Evolutionary conservation across 208 protist genomes (phyloP).

Genomic region (Leishmania turanica): DNA sequence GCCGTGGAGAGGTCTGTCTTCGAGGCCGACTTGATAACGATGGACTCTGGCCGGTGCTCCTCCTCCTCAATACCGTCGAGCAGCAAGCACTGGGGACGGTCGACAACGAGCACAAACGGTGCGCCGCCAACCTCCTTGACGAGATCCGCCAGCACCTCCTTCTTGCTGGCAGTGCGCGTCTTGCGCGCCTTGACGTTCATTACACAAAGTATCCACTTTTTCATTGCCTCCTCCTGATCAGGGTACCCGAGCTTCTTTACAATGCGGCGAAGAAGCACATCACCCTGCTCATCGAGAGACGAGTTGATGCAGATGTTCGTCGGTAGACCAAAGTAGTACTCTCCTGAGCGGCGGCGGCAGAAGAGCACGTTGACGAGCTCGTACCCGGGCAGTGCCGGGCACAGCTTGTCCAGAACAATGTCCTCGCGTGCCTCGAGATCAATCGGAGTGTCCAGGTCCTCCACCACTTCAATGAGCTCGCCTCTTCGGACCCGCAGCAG

Average conservation of each 20-base stretch:
- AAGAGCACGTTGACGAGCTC: constrained; percentile 59
- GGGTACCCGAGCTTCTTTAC: constrained; percentile 54
- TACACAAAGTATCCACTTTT: constrained; percentile 55
- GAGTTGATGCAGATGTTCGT: constrained; percentile 56
- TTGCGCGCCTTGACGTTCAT: constrained; percentile 36
- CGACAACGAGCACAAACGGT: constrained; percentile 53
- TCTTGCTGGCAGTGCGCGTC: constrained; percentile 46
- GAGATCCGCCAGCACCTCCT: constrained; percentile 45
- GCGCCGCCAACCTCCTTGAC: constrained; percentile 50
- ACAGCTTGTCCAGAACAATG: constrained; percentile 36
- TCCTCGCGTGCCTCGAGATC: constrained; percentile 5
- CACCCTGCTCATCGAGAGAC: constrained; percentile 45
- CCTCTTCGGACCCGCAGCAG: constrained; percentile 36
- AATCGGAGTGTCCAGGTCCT: constrained; percentile 20
- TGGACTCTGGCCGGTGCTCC: constrained; percentile 35
- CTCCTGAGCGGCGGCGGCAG: constrained; percentile 57
- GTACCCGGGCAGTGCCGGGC: constrained; percentile 22
- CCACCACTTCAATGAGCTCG: constrained; percentile 7
- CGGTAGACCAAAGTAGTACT: constrained; percentile 71
- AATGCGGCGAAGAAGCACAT: constrained; percentile 50
- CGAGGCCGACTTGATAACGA: constrained; percentile 62
- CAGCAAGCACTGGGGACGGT: constrained; percentile 45
- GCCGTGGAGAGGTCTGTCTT: constrained; percentile 42
- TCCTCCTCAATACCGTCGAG: constrained; percentile 45
- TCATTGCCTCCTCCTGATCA: constrained; percentile 29